phyloP scores from a whole-genome alignment of 495 filamentous ascomycete species.

The Neurospora tetrasperma region DNA sequence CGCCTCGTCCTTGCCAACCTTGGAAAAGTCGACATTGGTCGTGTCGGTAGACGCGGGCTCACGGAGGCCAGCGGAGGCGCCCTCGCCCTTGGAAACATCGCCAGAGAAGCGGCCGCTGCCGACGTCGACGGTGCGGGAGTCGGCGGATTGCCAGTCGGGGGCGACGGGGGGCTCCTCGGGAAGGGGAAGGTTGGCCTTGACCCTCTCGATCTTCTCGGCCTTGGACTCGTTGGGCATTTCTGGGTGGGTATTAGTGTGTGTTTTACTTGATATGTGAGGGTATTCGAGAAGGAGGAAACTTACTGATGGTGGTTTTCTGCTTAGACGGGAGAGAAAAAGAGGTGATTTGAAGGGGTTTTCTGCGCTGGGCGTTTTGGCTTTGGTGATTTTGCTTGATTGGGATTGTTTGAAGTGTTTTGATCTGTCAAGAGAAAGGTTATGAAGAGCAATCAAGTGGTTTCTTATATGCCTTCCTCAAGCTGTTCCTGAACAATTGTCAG shows the following conservation, averaged over 20 bases:
- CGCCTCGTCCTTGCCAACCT: slow-evolving; percentile 41
- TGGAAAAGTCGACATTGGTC: slow-evolving; percentile 34
- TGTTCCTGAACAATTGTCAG: neutral
- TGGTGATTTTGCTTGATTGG: neutral
- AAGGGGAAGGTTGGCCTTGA: slow-evolving; percentile 61
- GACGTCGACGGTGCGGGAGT: slow-evolving; percentile 56
- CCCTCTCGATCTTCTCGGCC: slow-evolving; percentile 51
- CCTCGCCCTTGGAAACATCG: slow-evolving; percentile 44
- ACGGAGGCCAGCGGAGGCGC: slow-evolving; percentile 43
- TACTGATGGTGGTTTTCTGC: neutral
- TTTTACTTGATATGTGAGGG: neutral
- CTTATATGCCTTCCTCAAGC: neutral
- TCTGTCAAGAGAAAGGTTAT: neutral
- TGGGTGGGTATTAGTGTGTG: neutral
- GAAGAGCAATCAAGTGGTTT: neutral
- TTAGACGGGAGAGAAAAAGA: neutral
- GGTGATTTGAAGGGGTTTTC: neutral
- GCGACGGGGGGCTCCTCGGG: slow-evolving; percentile 63
- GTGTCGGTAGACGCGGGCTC: slow-evolving; percentile 51
- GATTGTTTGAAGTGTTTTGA: neutral
- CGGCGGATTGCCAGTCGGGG: slow-evolving; percentile 65
- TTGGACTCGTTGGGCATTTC: slow-evolving; percentile 39
- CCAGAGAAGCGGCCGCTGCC: slow-evolving; percentile 46
- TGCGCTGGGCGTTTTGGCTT: neutral
- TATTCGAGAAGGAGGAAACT: neutral